Conservation (phyloP, 140 eudicot genomes). For the Anethum foeniculum region DNA sequence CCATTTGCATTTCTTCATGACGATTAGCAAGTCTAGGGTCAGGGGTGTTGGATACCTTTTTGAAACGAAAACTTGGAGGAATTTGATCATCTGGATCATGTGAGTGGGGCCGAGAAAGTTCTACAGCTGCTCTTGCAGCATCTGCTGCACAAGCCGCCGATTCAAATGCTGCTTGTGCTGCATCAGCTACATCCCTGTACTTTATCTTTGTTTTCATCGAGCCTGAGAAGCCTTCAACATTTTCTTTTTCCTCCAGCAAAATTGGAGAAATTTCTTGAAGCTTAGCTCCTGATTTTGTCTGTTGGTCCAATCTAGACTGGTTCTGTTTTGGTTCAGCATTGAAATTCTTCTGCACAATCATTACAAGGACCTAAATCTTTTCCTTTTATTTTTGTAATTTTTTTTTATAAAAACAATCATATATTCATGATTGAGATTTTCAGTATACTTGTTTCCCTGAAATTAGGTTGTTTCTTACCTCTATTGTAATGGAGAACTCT, state of each 20-base stretch:
- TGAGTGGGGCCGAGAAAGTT: conserved; percentile 50
- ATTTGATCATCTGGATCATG: conserved; percentile 35
- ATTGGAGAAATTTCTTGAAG: conserved; percentile 6
- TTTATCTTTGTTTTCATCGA: conserved; percentile 34
- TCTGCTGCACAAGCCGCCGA: conserved; percentile 85
- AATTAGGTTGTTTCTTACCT: conserved; percentile 20
- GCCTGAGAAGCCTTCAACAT: conserved; percentile 27
- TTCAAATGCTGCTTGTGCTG: conserved; percentile 81
- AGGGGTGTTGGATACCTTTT: conserved; percentile 14
- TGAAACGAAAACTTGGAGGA: conserved; percentile 19
- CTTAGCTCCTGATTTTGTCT: conserved; percentile 11
- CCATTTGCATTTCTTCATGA: conserved; percentile 12
- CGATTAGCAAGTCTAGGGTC: conserved; percentile 17
- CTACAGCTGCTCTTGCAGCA: conserved; percentile 87
- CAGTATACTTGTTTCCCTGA: neutral
- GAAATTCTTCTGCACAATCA: conserved; percentile 27
- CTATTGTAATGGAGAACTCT: conserved; percentile 11
- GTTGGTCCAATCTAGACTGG: conserved; percentile 13
- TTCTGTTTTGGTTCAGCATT: conserved; percentile 4
- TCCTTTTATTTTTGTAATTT: too few relatives aligned
- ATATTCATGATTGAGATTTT: neutral
- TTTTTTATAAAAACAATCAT: neutral
- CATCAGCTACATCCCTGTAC: conserved; percentile 69
- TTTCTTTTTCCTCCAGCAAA: conserved; percentile 22
- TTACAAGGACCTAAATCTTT: neutral